Evolutionary conservation across 768 basidiomycete species (phyloP), one percentile per base, ranked within the genome.

Genomic region (Pulveroboletus frians): DNA sequence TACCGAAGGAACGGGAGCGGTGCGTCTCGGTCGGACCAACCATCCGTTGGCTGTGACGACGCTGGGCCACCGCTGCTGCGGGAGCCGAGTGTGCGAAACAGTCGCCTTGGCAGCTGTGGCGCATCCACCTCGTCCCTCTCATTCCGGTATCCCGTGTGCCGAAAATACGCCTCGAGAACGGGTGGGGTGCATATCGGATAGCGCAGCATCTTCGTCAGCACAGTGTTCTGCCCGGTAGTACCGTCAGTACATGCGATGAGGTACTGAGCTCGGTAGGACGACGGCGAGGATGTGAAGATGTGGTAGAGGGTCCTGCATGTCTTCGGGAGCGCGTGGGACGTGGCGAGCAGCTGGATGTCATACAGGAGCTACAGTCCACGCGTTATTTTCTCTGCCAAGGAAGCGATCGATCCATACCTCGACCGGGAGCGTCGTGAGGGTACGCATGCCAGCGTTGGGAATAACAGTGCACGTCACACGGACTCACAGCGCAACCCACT

Each of bases 331-430:
- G 70, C 58, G 15, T 78, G 72, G 3, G 88, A 90, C 6, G 81
- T 69, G 0, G 90, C 82, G 54, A 74, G 74, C 15, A 88, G 75
- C 55, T 92, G 86, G 13, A 95, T 76, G 48, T 92, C 80, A 57
- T 86, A 84, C 0, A 94, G 67, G 9, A 97, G 74, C 92, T 94
- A 56, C 3, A 2, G 29, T 31, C 31, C 37, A 10, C 14, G 18
- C 36, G 30, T 39, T 36, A 21, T 40, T 23, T 38, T 30, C 45
- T 49, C 23, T 23, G 23, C 23, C 23, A 23, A 23, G 23, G 23
- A 42, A 11, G 14, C 5, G 20, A 46, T 43, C 13, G 23, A 23
- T 30, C 26, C 60, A 37, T 51, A 73, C 73, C 63, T 74, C 71
- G 20, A 69, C 61, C 13, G 71, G 73, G 21, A 73, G 56, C 5